Evolutionary conservation across 352 stramenopile genomes (phyloP).

Genomic region (Globisporangium splendens): DNA sequence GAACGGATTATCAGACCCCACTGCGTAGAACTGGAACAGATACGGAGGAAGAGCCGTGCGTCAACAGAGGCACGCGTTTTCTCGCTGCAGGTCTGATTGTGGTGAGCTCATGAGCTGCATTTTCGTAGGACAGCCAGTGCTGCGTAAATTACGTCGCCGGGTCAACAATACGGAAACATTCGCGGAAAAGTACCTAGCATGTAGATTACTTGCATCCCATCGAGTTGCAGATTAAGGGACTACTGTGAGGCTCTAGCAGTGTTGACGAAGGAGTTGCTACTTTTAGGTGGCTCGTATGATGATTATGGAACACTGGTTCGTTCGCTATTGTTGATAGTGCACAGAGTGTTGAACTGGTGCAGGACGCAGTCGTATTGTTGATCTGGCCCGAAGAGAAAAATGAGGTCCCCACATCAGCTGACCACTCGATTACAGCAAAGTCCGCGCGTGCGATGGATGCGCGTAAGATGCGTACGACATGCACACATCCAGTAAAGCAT

Average conservation of each 20-base stretch:
- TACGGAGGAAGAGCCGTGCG: too few species aligned
- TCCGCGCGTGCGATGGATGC: background rate
- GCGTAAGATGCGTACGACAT: background rate
- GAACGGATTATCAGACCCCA: too few species aligned
- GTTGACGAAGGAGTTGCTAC: background rate
- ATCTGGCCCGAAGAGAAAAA: background rate
- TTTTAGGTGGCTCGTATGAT: background rate
- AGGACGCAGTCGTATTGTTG: background rate
- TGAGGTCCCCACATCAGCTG: background rate
- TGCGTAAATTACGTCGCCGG: background rate
- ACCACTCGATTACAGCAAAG: background rate
- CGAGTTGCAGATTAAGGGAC: background rate
- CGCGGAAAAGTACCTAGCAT: background rate
- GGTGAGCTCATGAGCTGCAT: background rate
- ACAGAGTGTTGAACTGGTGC: background rate
- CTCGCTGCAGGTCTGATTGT: background rate
- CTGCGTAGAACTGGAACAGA: too few species aligned
- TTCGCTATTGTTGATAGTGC: background rate
- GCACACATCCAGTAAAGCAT: background rate
- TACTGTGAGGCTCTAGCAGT: background rate
- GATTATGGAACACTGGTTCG: background rate
- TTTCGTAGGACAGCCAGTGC: background rate
- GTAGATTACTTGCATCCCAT: background rate
- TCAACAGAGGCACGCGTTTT: background rate
- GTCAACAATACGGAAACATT: conserved; percentile 1